Conservation (phyloP, 768 basidiomycete genomes). For the Neoboletus subvelutipes region DNA sequence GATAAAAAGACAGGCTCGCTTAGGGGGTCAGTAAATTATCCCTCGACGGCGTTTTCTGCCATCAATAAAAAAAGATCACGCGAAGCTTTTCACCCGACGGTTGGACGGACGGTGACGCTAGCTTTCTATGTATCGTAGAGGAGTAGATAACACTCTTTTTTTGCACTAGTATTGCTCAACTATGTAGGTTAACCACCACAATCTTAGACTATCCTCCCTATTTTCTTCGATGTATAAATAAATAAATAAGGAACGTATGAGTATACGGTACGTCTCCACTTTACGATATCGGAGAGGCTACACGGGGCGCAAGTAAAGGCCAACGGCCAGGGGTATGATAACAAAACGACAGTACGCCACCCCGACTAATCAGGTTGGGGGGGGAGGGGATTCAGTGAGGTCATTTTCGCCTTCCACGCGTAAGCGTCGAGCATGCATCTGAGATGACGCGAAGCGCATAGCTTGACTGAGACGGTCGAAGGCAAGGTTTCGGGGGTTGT, state of each 20-base stretch:
- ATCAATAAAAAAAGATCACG: not conserved
- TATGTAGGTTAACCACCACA: not conserved
- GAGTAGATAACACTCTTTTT: not conserved
- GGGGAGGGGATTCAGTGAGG: not conserved
- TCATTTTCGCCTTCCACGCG: conserved; percentile 15
- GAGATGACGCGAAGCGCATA: conserved; percentile 28
- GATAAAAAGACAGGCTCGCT: not conserved
- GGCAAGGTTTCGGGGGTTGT: not conserved
- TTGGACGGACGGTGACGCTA: not conserved
- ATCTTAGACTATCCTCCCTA: not conserved
- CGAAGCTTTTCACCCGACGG: not conserved
- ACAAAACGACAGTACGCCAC: not conserved
- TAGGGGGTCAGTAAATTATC: not conserved
- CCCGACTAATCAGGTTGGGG: not conserved
- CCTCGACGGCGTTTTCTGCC: not conserved
- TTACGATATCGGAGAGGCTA: not conserved
- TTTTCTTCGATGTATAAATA: not conserved
- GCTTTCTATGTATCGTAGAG: too few relatives aligned
- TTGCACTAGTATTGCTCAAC: not conserved
- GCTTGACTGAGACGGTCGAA: conserved; percentile 13
- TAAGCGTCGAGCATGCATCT: conserved; percentile 25
- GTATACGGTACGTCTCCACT: not conserved
- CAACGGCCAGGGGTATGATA: not conserved
- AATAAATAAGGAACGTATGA: not conserved
- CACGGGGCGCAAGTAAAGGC: not conserved